These are phyloP conservation scores for Boechera divaricarpa DNA, from an alignment of 345 rosid genomes.

Conservation along the genomic window DNA sequence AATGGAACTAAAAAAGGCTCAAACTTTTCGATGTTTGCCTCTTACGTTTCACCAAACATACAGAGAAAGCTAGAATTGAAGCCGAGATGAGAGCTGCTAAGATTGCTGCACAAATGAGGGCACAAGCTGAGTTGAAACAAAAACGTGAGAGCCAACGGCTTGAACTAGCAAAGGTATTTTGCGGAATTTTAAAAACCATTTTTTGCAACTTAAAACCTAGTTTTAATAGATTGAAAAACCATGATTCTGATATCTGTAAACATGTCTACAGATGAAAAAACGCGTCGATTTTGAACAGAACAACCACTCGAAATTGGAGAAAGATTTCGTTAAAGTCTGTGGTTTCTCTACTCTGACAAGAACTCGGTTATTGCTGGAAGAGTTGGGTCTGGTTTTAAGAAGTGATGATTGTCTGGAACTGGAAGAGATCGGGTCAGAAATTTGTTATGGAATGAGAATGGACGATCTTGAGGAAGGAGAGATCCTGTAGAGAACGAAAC, in stretches of 20 bases:
- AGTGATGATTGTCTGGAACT: constrained; percentile 43
- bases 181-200: neutral
- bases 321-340: constrained; percentile 60
- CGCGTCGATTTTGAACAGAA: constrained; percentile 57
- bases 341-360: constrained; percentile 43
- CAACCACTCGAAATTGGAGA: constrained; percentile 47
- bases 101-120: constrained; percentile 57
- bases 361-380: constrained; percentile 36
- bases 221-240: constrained; percentile 4
- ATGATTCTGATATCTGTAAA: constrained; percentile 8
- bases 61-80: constrained; percentile 80
- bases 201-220: neutral
- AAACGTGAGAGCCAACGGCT: constrained; percentile 67
- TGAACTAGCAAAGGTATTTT: constrained; percentile 61
- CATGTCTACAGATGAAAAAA: constrained; percentile 61
- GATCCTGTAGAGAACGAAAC: constrained; percentile 40
- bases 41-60: constrained; percentile 6
- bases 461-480: constrained; percentile 87
- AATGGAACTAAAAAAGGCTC: neutral
- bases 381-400: constrained; percentile 68
- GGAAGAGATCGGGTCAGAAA: constrained; percentile 21
- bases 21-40: neutral
- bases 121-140: constrained; percentile 60
- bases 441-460: constrained; percentile 47
- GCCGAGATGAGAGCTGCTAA: constrained; percentile 73